These are phyloP conservation scores for Chaetomium olivaceum DNA, from an alignment of 2,329 filamentous ascomycete species.

Conservation along the genomic window DNA sequence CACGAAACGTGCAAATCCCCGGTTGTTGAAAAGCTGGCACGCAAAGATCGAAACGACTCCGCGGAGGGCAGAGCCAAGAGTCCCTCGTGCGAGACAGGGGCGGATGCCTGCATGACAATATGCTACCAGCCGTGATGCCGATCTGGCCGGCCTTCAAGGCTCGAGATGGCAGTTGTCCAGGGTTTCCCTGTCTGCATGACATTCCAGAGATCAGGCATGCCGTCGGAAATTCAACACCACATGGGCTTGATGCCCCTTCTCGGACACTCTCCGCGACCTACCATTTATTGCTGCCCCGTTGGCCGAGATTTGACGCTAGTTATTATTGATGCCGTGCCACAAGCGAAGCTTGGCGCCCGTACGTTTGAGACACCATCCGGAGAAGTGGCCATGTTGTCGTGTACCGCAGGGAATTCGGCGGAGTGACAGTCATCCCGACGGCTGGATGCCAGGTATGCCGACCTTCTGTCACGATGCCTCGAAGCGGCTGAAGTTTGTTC, in stretches of 20 bases:
- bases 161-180: neutral
- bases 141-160: neutral
- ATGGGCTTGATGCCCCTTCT: neutral
- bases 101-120: conserved; percentile 19
- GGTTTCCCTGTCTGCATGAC: neutral
- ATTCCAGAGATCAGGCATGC: neutral
- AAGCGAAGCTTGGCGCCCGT: neutral
- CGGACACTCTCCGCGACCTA: neutral
- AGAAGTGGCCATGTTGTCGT: conserved; percentile 9
- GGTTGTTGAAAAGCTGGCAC: neutral
- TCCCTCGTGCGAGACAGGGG: neutral
- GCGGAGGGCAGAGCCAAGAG: neutral
- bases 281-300: neutral
- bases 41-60: neutral
- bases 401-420: neutral
- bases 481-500: conserved; percentile 13
- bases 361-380: neutral
- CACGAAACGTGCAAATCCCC: neutral
- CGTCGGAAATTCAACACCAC: neutral
- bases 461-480: neutral
- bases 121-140: conserved; percentile 8
- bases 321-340: neutral
- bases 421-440: neutral
- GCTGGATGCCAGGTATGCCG: neutral
- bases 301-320: neutral